Conservation (phyloP, 75 land plant species). For the Pseudotsuga menziesii region DNA sequence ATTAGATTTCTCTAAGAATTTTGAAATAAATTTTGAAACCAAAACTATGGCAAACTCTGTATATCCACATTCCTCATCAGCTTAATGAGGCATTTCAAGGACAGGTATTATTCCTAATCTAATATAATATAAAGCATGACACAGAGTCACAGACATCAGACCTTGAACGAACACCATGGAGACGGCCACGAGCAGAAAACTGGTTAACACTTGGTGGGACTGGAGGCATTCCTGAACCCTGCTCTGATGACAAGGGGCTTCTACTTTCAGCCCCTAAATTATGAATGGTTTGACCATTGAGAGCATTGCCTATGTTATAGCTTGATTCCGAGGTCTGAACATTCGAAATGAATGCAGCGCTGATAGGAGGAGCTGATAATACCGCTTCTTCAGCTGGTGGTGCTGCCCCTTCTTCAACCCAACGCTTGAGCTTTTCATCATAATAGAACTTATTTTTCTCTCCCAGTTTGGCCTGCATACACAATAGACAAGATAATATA, state of each 20-base stretch:
- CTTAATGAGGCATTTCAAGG: background rate
- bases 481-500: background rate
- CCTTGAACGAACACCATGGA: slow-evolving; percentile 90
- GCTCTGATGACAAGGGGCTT: slow-evolving; percentile 20
- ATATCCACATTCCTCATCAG: background rate
- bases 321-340: slow-evolving; percentile 35
- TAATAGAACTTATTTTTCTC: slow-evolving; percentile 91
- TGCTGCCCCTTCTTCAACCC: slow-evolving; percentile 95
- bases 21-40: background rate
- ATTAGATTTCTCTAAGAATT: background rate
- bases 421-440: slow-evolving; percentile 93
- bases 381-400: slow-evolving; percentile 61
- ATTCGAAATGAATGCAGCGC: slow-evolving; percentile 15
- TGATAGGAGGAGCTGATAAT: slow-evolving; percentile 82
- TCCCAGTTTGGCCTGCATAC: slow-evolving; percentile 86
- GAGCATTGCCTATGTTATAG: slow-evolving; percentile 35
- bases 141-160: background rate
- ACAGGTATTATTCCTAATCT: background rate
- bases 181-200: slow-evolving; percentile 79
- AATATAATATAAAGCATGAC: background rate
- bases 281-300: slow-evolving; percentile 18
- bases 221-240: slow-evolving; percentile 72
- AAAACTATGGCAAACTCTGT: background rate
- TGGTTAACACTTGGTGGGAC: slow-evolving; percentile 80
- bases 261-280: slow-evolving; percentile 28